A percentile compares a stretch with the other conserved stretches of the same genome.
Evolutionary conservation across 1,284 basidiomycete species (phyloP).

Genomic region (Apiotrichum veenhuisii): DNA sequence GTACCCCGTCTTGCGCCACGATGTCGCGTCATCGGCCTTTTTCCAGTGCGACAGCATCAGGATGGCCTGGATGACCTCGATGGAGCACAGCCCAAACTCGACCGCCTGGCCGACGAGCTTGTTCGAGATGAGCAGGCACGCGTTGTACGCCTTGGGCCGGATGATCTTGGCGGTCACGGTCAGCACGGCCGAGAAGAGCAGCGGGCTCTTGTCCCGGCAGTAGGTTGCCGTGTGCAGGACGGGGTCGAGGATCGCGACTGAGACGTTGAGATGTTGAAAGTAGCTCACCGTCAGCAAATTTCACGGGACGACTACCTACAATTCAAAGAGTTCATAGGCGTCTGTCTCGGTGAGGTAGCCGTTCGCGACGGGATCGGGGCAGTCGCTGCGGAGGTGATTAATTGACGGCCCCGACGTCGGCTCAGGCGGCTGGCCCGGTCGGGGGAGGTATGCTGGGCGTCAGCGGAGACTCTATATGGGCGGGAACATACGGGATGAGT

Average conservation of each 20-base stretch:
- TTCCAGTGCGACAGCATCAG: constrained; percentile 51
- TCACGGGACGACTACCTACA: too few relatives aligned
- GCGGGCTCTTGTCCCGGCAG: constrained; percentile 39
- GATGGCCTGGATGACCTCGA: constrained; percentile 49
- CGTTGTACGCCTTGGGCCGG: constrained; percentile 40
- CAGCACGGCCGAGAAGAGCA: constrained; percentile 50
- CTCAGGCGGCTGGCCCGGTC: constrained; percentile 1
- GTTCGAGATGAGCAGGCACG: constrained; percentile 41
- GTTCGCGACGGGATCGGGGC: constrained; percentile 38
- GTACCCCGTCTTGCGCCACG: constrained; percentile 42
- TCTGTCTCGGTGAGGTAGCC: constrained; percentile 32
- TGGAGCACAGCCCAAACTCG: constrained; percentile 41
- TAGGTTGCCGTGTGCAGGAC: constrained; percentile 44
- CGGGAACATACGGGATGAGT: constrained; percentile 23
- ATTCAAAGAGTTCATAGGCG: constrained; percentile 38
- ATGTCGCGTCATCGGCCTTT: constrained; percentile 41
- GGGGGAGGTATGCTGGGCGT: constrained; percentile 15
- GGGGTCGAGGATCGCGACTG: constrained; percentile 43
- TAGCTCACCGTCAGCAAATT: constrained; percentile 23
- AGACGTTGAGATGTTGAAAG: constrained; percentile 35
- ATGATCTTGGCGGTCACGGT: constrained; percentile 48
- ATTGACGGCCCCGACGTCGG: neutral
- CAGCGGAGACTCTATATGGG: neutral
- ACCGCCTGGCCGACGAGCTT: constrained; percentile 47
- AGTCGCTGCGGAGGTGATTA: constrained; percentile 10